Base-by-base conservation (phyloP, 768 basidiomycete genomes). In the Lanmaoa pseudosensibilis region DNA sequence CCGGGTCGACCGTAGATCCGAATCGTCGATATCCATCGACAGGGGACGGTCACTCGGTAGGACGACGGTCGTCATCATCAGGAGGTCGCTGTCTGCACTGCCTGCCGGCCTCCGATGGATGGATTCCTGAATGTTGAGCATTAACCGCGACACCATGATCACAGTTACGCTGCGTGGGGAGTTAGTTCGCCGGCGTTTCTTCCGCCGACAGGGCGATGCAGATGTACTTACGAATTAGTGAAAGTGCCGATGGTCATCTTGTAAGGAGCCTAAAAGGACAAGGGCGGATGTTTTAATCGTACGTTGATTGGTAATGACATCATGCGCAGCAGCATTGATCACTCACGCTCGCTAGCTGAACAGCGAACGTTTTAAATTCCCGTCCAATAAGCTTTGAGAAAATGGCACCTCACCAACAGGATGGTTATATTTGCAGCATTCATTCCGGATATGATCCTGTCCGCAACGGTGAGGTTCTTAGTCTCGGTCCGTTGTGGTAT, bases 381-480 rank as follows among this genome's bases (percentile, higher is more conserved):
- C 2, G 11, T 30, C 11, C 4, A 10, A n/a, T 16, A 11, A 5
- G 19, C 2, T 36, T 16, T 23, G 32, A 38, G 39, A 21, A 33
- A 2, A 46, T 38, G 36, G 30, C 11, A n/a, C 13, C 57, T 52
- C 37, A 66, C 65, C 53, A 55, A 16, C 15, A 65, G 30, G 5
- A 50, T n/a, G 5, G 19, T 12, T 32, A 66, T 58, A 12, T 59
- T 67, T n/a, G 13, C 38, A 7, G 36, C 34, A 19, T 64, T 58
- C 10, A 47, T 43, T 10, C 2, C 30, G 3, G 62, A 55, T 43
- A 66, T 60, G 25, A 66, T 32, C 6, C 65, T 64, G 46, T 16
- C 16, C 37, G 8, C 27, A n/a, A 37, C 6, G 6, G 18, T 55
- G 21, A 58, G 32, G 47, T 18, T 19, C n/a, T n/a, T n/a, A n/a